Percentiles rank a stretch among this genome's conserved stretches.
phyloP scores from a whole-genome alignment of 208 protist genomes.

The Angomonas desouzai region DNA sequence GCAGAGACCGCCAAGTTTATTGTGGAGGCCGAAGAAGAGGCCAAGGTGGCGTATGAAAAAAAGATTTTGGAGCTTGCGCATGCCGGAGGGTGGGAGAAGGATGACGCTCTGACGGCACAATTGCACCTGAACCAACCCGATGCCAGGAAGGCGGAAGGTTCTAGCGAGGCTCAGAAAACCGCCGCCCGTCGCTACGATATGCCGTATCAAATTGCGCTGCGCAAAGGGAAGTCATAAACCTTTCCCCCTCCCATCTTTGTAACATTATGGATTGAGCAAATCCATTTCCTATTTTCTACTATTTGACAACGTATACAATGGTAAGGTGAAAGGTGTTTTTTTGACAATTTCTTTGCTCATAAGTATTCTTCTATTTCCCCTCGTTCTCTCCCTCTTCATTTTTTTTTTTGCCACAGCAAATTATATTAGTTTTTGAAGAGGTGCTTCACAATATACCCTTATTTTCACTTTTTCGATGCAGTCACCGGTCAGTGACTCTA shows the following conservation, averaged over 20 bases:
- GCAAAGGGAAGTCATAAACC: no score
- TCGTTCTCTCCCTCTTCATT: background rate
- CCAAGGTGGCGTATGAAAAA: slow-evolving; percentile 64
- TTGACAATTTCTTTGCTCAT: no score
- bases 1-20: slow-evolving; percentile 91
- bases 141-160: slow-evolving; percentile 6
- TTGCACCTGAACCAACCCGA: slow-evolving; percentile 57
- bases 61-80: slow-evolving; percentile 55
- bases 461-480: background rate
- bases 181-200: slow-evolving; percentile 49
- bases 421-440: no score
- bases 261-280: no score
- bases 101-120: slow-evolving; percentile 27
- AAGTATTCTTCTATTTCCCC: no score
- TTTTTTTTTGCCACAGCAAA: background rate
- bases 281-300: no score
- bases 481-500: slow-evolving; percentile 2
- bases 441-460: background rate
- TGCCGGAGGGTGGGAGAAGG: slow-evolving; percentile 39
- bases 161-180: slow-evolving; percentile 26
- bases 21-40: slow-evolving; percentile 70
- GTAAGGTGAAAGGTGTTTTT: no score
- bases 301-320: no score
- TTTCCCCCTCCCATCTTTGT: no score
- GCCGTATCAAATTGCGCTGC: slow-evolving; percentile 60